Evolutionary conservation across 2,329 filamentous ascomycete species (phyloP).

Genomic region (Aspergillus sp.): DNA sequence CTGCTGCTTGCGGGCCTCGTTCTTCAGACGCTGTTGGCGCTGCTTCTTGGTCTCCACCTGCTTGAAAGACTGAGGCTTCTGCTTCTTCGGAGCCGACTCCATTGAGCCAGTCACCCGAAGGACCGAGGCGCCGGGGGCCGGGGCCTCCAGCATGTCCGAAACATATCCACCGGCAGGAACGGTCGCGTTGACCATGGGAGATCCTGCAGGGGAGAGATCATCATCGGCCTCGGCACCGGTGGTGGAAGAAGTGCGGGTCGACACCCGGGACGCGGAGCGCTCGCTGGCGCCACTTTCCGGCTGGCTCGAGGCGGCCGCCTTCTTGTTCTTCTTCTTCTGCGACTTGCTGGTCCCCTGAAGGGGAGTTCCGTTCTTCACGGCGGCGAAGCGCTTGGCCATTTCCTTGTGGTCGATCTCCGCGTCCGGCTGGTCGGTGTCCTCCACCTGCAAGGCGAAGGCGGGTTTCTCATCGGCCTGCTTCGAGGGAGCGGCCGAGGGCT

Average conservation of each 20-base stretch:
- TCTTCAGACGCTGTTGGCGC: conserved; percentile 87
- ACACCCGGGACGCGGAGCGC: conserved; percentile 41
- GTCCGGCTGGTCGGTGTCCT: conserved; percentile 42
- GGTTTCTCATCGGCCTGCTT: conserved; percentile 32
- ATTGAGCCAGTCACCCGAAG: conserved; percentile 72
- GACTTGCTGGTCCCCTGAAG: conserved; percentile 45
- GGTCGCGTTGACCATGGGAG: conserved; percentile 56
- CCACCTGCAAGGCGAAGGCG: conserved; percentile 25
- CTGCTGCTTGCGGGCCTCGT: conserved; percentile 71
- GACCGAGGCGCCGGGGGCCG: conserved; percentile 66
- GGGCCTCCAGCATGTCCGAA: conserved; percentile 86
- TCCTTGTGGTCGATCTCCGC: conserved; percentile 69
- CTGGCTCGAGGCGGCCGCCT: conserved; percentile 57
- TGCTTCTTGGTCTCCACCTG: conserved; percentile 88
- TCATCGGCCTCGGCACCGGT: conserved; percentile 76
- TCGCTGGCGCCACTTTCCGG: conserved; percentile 49
- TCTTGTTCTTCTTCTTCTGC: conserved; percentile 66
- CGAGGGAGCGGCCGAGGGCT: conserved; percentile 27
- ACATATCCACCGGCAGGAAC: conserved; percentile 61
- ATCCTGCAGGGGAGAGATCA: conserved; percentile 69
- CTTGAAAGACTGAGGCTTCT: conserved; percentile 59
- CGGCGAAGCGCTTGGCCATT: conserved; percentile 72
- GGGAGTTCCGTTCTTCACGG: conserved; percentile 67
- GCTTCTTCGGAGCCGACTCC: conserved; percentile 56
- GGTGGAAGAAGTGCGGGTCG: conserved; percentile 66